These are phyloP conservation scores for Cordia subcordata DNA, from an alignment of 257 asterid species.

Conservation along the genomic window DNA sequence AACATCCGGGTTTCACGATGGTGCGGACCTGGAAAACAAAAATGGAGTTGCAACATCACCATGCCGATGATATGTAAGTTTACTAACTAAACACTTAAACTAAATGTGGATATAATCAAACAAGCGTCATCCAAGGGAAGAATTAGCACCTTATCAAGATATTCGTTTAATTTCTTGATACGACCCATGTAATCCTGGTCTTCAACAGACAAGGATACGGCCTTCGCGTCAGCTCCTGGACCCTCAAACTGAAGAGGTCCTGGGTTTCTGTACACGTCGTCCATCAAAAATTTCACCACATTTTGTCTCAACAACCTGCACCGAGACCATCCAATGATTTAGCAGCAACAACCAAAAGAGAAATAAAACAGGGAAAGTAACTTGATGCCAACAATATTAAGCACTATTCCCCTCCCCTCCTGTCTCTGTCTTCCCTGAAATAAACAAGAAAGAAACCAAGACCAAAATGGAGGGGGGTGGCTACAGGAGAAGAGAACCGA, in stretches of 20 bases:
- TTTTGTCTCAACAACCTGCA: constrained; percentile 77
- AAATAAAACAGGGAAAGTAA: background rate
- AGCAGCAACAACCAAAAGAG: background rate
- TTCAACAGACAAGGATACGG: constrained; percentile 79
- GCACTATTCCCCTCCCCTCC: too few species aligned
- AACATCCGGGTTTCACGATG: constrained; percentile 95
- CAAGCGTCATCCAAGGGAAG: background rate
- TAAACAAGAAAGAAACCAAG: background rate
- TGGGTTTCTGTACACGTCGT: constrained; percentile 91
- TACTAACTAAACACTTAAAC: too few species aligned
- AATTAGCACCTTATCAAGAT: constrained; percentile 52
- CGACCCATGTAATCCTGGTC: constrained; percentile 94
- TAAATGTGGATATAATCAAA: background rate
- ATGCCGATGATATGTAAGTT: too few species aligned
- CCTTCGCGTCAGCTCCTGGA: constrained; percentile 90
- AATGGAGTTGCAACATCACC: background rate
- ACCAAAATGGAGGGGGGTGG: background rate
- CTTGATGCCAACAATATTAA: too few species aligned
- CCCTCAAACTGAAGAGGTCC: constrained; percentile 99
- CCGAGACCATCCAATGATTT: constrained; percentile 1
- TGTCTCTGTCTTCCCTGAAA: too few species aligned
- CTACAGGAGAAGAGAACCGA: constrained; percentile 1
- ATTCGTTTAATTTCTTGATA: constrained; percentile 58
- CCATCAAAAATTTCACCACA: constrained; percentile 75
- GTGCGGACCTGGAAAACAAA: constrained; percentile 62